Conservation (phyloP, 2,329 filamentous ascomycete species). For the Aspergillus sp. region DNA sequence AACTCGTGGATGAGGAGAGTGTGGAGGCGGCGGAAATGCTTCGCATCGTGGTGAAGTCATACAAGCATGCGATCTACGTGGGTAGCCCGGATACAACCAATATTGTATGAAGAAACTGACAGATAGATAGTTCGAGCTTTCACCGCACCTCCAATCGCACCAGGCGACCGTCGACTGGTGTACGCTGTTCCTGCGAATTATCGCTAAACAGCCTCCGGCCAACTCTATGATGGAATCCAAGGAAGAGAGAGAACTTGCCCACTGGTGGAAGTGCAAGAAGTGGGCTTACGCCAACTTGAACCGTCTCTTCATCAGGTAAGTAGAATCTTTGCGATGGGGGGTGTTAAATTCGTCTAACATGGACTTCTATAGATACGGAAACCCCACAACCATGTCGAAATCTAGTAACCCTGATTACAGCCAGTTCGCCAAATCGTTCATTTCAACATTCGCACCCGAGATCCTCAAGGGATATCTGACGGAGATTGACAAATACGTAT, state of each 20-base stretch:
- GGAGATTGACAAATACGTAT: conserved; percentile 97
- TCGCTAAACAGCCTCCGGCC: conserved; percentile 79
- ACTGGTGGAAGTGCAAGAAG: conserved; percentile 99
- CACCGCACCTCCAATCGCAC: conserved; percentile 72
- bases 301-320: conserved; percentile 84
- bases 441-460: conserved; percentile 86
- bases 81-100: conserved; percentile 33
- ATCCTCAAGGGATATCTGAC: conserved; percentile 92
- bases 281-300: conserved; percentile 99
- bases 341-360: conserved; percentile 8
- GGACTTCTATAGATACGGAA: conserved; percentile 71
- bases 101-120: conserved; percentile 26
- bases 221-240: conserved; percentile 75
- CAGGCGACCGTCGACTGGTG: conserved; percentile 92
- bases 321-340: conserved; percentile 9
- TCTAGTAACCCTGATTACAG: conserved; percentile 73
- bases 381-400: conserved; percentile 72
- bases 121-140: conserved; percentile 73
- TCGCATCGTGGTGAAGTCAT: conserved; percentile 90
- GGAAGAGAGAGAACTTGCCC: conserved; percentile 85
- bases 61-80: conserved; percentile 98
- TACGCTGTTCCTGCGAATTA: conserved; percentile 86
- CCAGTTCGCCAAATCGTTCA: conserved; percentile 86
- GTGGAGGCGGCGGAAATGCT: conserved; percentile 96
- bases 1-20: conserved; percentile 85